A percentile compares a stretch with the other conserved stretches of the same genome.
These are phyloP conservation scores for Monilinia fructigena DNA, from an alignment of 2,329 filamentous ascomycete genomes.

Conservation along the genomic window DNA sequence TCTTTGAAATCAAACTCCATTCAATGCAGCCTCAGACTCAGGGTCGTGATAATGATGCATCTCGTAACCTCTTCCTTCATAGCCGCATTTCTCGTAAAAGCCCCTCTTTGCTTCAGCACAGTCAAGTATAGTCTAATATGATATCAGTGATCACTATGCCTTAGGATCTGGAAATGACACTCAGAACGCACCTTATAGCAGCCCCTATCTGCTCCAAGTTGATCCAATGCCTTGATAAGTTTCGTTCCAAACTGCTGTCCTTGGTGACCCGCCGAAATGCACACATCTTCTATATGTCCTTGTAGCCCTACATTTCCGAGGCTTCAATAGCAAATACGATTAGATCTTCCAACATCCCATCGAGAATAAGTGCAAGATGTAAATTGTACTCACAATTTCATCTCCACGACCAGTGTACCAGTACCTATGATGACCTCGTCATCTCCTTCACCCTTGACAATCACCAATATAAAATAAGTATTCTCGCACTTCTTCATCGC, in stretches of 20 bases:
- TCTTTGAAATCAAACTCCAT: constrained; percentile 22
- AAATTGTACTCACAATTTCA: constrained; percentile 70
- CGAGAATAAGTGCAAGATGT: neutral
- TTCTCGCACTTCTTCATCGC: constrained; percentile 62
- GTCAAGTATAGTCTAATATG: constrained; percentile 76
- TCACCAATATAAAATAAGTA: constrained; percentile 81
- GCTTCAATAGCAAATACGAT: constrained; percentile 42
- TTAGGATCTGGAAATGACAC: too few relatives aligned
- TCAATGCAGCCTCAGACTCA: constrained; percentile 24
- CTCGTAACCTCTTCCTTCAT: constrained; percentile 83
- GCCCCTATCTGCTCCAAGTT: constrained; percentile 78
- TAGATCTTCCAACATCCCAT: neutral
- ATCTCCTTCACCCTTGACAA: constrained; percentile 59
- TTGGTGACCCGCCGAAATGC: constrained; percentile 88
- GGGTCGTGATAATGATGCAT: constrained; percentile 86
- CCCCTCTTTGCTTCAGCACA: constrained; percentile 93
- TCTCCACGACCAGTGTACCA: constrained; percentile 83
- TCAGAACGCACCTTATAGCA: constrained; percentile 67
- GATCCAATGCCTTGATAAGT: constrained; percentile 90
- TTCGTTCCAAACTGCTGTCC: constrained; percentile 91
- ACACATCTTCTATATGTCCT: constrained; percentile 96
- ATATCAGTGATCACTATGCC: neutral
- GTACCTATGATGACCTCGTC: constrained; percentile 73
- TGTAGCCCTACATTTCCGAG: constrained; percentile 78
- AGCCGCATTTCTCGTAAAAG: constrained; percentile 82